Conservation (phyloP, 1,284 basidiomycete species). For the Athelia psychrophila region DNA sequence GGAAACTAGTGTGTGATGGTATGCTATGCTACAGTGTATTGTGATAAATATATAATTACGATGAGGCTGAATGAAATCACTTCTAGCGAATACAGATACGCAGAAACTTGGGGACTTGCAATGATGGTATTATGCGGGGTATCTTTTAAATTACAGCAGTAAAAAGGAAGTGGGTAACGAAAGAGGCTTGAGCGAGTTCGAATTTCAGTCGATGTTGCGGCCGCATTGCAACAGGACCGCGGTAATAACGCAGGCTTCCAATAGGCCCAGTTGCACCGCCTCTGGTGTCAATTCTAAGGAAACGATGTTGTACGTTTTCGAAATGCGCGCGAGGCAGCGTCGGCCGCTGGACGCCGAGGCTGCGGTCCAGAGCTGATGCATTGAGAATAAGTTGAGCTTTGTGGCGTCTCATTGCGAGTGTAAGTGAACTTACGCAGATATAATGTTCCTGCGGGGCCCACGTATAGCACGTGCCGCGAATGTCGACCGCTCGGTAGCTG, state of each 20-base stretch:
- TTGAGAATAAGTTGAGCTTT: slow-evolving; percentile 30
- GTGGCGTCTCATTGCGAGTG: slow-evolving; percentile 8
- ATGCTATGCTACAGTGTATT: no score
- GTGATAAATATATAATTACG: no score
- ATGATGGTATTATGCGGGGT: no score
- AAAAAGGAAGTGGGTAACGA: no score
- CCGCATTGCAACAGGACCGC: slow-evolving; percentile 46
- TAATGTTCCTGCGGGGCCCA: slow-evolving; percentile 41
- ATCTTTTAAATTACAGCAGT: no score
- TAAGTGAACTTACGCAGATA: slow-evolving; percentile 34
- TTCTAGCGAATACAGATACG: no score
- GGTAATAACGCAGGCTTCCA: slow-evolving; percentile 43
- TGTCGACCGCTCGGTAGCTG: slow-evolving; percentile 40
- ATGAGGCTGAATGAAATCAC: no score
- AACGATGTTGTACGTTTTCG: slow-evolving; percentile 32
- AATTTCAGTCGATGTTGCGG: slow-evolving; percentile 41
- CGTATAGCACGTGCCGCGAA: slow-evolving; percentile 35
- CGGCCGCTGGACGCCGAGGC: slow-evolving; percentile 19
- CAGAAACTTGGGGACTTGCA: no score
- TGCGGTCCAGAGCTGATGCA: slow-evolving; percentile 22
- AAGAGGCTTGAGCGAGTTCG: not conserved
- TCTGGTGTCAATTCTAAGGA: slow-evolving; percentile 42
- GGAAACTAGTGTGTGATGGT: no score
- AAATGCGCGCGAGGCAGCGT: slow-evolving; percentile 38
- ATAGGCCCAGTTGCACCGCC: slow-evolving; percentile 41